Evolutionary conservation across 805 yeast genomes (phyloP).

Genomic region (Ogataea sp.): DNA sequence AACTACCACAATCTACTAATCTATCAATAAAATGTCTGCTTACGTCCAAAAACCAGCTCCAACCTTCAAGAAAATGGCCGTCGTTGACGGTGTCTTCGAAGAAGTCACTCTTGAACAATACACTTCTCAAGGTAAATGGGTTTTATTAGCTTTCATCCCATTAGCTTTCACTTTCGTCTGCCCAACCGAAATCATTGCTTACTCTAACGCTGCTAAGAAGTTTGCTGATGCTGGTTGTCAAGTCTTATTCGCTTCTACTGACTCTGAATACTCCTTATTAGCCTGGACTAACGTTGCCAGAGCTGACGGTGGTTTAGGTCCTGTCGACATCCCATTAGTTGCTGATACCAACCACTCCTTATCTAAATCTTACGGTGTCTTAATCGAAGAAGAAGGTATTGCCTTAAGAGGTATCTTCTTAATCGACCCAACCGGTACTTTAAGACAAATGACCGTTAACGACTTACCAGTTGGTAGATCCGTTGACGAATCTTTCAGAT

Average conservation of each 20-base stretch:
- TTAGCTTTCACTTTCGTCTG: constrained; percentile 99
- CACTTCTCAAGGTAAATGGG: constrained; percentile 88
- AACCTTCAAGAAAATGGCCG: constrained; percentile 92
- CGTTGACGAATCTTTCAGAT: constrained; percentile 96
- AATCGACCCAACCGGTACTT: constrained; percentile 90
- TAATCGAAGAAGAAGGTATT: constrained; percentile 92
- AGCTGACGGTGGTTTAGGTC: constrained; percentile 98
- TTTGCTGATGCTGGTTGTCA: constrained; percentile 82
- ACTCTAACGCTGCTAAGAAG: constrained; percentile 90
- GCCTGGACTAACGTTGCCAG: constrained; percentile 98
- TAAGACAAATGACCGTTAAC: constrained; percentile 97
- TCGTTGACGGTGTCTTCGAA: constrained; percentile 92
- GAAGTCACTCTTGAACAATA: constrained; percentile 90
- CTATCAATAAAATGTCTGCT: constrained; percentile 58
- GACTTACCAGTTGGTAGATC: constrained; percentile 99
- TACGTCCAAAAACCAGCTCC: constrained; percentile 95
- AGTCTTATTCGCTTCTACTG: constrained; percentile 94
- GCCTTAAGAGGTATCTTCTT: constrained; percentile 97
- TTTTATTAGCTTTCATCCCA: constrained; percentile 93
- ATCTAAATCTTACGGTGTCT: constrained; percentile 95
- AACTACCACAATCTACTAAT: background rate
- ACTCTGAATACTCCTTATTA: constrained; percentile 92
- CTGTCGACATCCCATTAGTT: constrained; percentile 86
- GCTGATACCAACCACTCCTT: constrained; percentile 97
- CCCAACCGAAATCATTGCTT: constrained; percentile 99